Conservation (phyloP, 176 grass and related monocot species). For the Oryza coarctata region DNA sequence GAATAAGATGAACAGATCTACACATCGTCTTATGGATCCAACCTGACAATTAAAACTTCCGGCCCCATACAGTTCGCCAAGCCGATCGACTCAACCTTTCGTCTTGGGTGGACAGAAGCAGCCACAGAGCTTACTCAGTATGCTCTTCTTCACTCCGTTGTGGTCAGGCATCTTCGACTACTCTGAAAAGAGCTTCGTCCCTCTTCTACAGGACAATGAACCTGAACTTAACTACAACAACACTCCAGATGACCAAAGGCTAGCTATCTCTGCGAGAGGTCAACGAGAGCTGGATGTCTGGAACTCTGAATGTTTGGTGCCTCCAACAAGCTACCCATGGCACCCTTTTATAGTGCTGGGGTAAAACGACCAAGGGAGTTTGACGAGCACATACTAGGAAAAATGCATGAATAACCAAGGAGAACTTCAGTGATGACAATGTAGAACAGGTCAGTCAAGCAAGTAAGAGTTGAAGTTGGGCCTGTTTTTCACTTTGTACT, state of each 20-base stretch:
- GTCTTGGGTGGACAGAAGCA: conserved; percentile 29
- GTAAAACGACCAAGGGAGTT: background rate
- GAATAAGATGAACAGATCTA: background rate
- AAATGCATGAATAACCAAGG: background rate
- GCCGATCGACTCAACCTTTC: background rate
- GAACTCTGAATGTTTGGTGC: background rate
- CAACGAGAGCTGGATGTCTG: background rate
- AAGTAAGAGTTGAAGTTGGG: background rate
- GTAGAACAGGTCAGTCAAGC: background rate
- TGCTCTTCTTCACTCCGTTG: conserved; percentile 39
- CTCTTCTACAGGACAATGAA: background rate
- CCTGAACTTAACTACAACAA: background rate
- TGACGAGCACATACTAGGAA: background rate
- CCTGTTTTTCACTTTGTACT: background rate
- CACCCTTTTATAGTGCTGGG: background rate
- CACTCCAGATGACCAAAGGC: background rate
- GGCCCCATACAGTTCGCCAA: too few relatives aligned
- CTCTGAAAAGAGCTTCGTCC: background rate
- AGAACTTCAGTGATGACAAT: background rate
- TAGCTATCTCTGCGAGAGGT: background rate
- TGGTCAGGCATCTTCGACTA: conserved; percentile 12
- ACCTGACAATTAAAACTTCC: background rate
- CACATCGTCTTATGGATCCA: background rate
- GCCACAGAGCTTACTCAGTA: background rate
- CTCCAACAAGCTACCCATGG: background rate